phyloP scores from a whole-genome alignment of 2,329 filamentous ascomycete species.

The Aquanectria penicillioides region DNA sequence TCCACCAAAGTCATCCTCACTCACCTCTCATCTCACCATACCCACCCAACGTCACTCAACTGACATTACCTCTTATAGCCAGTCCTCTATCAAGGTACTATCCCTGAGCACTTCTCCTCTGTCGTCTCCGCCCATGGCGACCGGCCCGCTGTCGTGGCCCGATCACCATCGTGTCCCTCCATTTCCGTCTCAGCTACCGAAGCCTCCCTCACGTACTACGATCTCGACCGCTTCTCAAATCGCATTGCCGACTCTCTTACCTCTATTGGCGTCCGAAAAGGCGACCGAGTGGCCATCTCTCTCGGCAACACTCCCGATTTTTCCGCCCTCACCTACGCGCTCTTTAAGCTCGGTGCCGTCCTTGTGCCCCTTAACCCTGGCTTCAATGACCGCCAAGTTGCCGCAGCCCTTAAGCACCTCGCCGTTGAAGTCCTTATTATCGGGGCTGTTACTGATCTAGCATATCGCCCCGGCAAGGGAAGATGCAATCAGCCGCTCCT shows the following conservation, averaged over 20 bases:
- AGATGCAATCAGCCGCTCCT: conserved; percentile 63
- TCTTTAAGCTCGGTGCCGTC: conserved; percentile 94
- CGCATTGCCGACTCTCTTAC: conserved; percentile 76
- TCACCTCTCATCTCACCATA: background rate
- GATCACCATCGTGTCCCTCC: conserved; percentile 48
- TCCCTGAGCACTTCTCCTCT: conserved; percentile 76
- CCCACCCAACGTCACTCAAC: background rate
- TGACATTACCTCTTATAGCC: conserved; percentile 61
- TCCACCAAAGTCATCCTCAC: background rate
- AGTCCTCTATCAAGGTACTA: conserved; percentile 72
- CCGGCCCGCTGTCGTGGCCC: conserved; percentile 65
- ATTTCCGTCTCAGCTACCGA: conserved; percentile 60
- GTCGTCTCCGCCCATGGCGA: conserved; percentile 74
- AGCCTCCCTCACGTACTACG: conserved; percentile 75
- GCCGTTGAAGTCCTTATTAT: conserved; percentile 79
- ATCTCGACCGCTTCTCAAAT: conserved; percentile 81
- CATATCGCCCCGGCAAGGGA: conserved; percentile 68
- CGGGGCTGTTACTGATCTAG: conserved; percentile 86
- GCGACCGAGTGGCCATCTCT: conserved; percentile 85
- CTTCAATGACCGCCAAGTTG: conserved; percentile 84
- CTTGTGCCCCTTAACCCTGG: conserved; percentile 93
- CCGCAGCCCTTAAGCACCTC: conserved; percentile 81
- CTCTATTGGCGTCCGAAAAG: conserved; percentile 78
- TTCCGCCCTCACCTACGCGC: conserved; percentile 84
- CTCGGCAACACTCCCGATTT: conserved; percentile 88